Conservation (phyloP, 1,139 yeast species). For the Yamadazyma trypodendri region DNA sequence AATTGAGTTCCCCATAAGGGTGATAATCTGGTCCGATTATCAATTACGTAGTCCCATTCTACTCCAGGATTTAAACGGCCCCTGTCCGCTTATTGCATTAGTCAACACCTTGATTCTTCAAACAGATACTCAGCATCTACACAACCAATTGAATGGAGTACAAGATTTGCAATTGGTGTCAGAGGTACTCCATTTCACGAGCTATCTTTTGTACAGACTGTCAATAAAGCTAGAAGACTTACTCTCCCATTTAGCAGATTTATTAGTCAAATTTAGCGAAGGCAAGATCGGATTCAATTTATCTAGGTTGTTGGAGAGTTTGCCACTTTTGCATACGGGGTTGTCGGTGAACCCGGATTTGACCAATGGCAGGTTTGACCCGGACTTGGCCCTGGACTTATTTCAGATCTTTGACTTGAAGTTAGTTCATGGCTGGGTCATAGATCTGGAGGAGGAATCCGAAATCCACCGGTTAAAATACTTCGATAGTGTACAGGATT, state of each 20-base stretch:
- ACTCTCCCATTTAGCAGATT: conserved; percentile 46
- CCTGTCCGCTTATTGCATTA: conserved; percentile 85
- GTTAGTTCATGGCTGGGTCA: conserved; percentile 54
- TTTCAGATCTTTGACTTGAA: conserved; percentile 40
- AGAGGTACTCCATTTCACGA: conserved; percentile 9
- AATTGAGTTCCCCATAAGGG: conserved; percentile 22
- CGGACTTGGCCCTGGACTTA: conserved; percentile 31
- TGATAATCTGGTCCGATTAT: conserved; percentile 32
- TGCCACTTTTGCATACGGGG: conserved; percentile 74
- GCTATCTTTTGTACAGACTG: conserved; percentile 3
- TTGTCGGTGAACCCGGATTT: conserved; percentile 72
- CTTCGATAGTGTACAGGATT: conserved; percentile 49
- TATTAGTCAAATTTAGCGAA: conserved; percentile 30
- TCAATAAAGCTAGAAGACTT: conserved; percentile 29
- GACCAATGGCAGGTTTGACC: conserved; percentile 57
- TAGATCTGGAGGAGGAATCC: conserved; percentile 14
- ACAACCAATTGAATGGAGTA: conserved; percentile 13
- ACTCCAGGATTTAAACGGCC: conserved; percentile 83
- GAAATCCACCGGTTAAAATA: conserved; percentile 30
- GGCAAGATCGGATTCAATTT: conserved; percentile 20
- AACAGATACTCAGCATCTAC: conserved; percentile 29
- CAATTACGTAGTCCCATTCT: conserved; percentile 53
- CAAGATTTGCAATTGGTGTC: conserved; percentile 7
- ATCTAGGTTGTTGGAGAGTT: conserved; percentile 40
- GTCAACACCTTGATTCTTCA: conserved; percentile 64